phyloP scores from a whole-genome alignment of 2,329 filamentous ascomycete species.

The Ophiostoma australiae region DNA sequence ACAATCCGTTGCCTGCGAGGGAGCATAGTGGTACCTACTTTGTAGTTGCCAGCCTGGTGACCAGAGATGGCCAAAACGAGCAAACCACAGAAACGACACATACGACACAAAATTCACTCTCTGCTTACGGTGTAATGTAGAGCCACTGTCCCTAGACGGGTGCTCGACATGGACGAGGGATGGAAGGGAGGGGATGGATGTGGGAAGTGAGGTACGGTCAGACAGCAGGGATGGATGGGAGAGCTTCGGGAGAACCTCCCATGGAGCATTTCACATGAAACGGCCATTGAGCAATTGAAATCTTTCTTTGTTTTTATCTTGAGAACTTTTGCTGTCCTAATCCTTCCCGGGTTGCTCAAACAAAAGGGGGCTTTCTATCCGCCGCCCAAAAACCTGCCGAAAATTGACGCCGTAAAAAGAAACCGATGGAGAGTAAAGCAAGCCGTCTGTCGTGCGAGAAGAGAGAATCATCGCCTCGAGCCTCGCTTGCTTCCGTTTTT shows the following conservation, averaged over 20 bases:
- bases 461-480: constrained; percentile 7
- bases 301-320: constrained; percentile 30
- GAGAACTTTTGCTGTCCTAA: constrained; percentile 32
- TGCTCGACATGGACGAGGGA: background rate
- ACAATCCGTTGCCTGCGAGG: background rate
- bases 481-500: constrained; percentile 17
- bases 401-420: constrained; percentile 26
- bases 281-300: constrained; percentile 59
- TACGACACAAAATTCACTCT: background rate
- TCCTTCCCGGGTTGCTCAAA: constrained; percentile 24
- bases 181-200: no score
- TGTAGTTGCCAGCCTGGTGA: no score
- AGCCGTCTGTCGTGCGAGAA: constrained; percentile 10
- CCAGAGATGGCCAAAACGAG: no score
- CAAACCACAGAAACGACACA: background rate
- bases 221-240: constrained; percentile 3
- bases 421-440: constrained; percentile 14
- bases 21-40: background rate
- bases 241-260: constrained; percentile 69
- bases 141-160: background rate
- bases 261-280: constrained; percentile 75
- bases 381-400: constrained; percentile 24
- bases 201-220: background rate
- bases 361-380: constrained; percentile 22
- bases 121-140: background rate